Percentiles rank a stretch among this genome's conserved stretches.
phyloP scores from a whole-genome alignment of 805 yeast species.

The Yamadazyma endophytica region DNA sequence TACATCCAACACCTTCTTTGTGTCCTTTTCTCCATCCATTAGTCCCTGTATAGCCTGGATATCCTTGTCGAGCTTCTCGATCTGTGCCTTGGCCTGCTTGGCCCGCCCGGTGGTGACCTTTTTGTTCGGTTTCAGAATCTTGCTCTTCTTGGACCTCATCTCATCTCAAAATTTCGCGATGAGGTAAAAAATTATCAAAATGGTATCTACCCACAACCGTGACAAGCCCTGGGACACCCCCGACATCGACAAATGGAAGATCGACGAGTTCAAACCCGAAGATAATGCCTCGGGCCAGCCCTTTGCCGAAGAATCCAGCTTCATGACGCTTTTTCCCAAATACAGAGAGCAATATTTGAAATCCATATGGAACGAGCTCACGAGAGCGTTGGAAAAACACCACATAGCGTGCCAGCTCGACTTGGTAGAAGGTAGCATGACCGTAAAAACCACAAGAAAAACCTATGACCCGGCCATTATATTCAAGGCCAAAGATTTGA shows the following conservation, averaged over 20 bases:
- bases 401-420: slow-evolving; percentile 82
- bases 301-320: slow-evolving; percentile 93
- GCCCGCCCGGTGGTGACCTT: slow-evolving; percentile 15
- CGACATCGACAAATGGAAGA: slow-evolving; percentile 89
- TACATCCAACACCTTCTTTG: slow-evolving; percentile 31
- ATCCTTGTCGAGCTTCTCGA: slow-evolving; percentile 28
- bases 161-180: slow-evolving; percentile 6
- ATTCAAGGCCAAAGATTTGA: slow-evolving; percentile 90
- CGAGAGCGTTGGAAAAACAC: slow-evolving; percentile 67
- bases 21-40: slow-evolving; percentile 10
- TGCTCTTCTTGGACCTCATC: neutral
- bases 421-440: slow-evolving; percentile 95
- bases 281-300: slow-evolving; percentile 84
- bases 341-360: slow-evolving; percentile 89
- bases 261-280: slow-evolving; percentile 84
- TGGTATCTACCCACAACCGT: slow-evolving; percentile 90
- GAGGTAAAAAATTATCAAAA: slow-evolving; percentile 22
- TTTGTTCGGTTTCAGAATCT: neutral
- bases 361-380: slow-evolving; percentile 91
- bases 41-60: slow-evolving; percentile 19
- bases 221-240: slow-evolving; percentile 99
- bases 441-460: slow-evolving; percentile 91
- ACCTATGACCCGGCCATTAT: slow-evolving; percentile 94
- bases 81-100: slow-evolving; percentile 28
- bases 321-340: slow-evolving; percentile 93